These are phyloP conservation scores for Blastocystis sp. DNA, from an alignment of 352 stramenopile genomes.

Conservation along the genomic window DNA sequence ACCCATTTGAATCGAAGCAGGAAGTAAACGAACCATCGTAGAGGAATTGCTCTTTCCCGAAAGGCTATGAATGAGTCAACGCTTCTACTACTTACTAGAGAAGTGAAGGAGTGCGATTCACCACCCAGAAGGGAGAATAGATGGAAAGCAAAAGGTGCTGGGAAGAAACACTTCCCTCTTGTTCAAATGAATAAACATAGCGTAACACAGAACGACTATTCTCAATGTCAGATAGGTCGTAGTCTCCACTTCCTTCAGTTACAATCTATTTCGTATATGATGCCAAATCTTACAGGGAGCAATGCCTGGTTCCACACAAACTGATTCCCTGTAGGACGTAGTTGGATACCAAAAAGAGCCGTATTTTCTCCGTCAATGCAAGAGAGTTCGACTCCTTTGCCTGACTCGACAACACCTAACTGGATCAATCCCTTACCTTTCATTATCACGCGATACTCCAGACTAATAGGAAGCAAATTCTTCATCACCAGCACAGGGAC, in stretches of 20 bases:
- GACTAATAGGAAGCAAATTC: slow-evolving; percentile 28
- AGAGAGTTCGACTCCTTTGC: neutral
- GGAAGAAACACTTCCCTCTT: neutral
- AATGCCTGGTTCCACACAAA: slow-evolving; percentile 15
- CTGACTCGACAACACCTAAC: neutral
- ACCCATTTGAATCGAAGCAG: neutral
- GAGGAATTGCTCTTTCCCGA: neutral
- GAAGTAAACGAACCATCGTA: neutral
- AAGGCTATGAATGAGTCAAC: neutral
- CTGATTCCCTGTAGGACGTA: neutral
- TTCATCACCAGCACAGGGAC: neutral
- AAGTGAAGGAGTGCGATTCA: neutral
- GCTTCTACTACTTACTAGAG: neutral
- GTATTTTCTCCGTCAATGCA: neutral
- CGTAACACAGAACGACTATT: neutral
- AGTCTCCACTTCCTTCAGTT: neutral
- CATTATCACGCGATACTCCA: slow-evolving; percentile 16
- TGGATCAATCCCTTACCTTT: neutral
- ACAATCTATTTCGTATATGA: neutral
- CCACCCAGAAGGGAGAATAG: neutral
- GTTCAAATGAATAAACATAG: neutral
- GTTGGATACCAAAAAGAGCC: neutral
- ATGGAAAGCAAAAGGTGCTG: neutral
- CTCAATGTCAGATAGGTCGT: neutral
- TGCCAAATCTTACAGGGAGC: neutral